Conservation (phyloP, 345 rosid genomes). For the Populus pruinosa region DNA sequence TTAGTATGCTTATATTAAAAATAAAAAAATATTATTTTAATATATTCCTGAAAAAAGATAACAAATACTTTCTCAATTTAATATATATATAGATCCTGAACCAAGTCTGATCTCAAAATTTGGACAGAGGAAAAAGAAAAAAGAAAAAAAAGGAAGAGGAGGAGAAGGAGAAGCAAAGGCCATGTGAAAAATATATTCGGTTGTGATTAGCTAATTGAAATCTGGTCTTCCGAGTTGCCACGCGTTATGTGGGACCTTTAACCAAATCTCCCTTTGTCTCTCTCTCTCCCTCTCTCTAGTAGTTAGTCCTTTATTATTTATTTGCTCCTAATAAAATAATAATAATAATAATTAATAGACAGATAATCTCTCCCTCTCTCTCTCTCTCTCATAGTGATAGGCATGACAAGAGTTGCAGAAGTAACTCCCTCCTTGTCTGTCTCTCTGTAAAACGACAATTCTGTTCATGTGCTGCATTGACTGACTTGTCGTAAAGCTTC, state of each 20-base stretch:
- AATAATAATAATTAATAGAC: too few relatives aligned
- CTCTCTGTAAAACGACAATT: not conserved
- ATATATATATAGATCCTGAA: too few relatives aligned
- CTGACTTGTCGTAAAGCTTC: conserved; percentile 5
- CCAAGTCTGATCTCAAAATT: too few relatives aligned
- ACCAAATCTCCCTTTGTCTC: not conserved
- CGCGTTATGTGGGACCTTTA: conserved; percentile 1
- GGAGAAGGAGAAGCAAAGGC: not conserved
- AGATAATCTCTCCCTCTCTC: not conserved
- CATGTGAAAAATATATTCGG: not conserved
- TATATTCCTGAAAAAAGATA: too few relatives aligned
- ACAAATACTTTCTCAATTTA: too few relatives aligned
- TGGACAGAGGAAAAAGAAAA: too few relatives aligned
- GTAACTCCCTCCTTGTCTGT: not conserved
- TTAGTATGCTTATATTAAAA: too few relatives aligned
- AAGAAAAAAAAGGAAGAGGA: too few relatives aligned
- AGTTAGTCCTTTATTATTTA: not conserved
- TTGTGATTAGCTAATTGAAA: not conserved
- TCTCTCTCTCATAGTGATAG: not conserved
- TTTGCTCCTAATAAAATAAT: too few relatives aligned
- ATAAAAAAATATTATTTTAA: too few relatives aligned
- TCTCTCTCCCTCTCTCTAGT: not conserved
- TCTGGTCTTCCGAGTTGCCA: not conserved
- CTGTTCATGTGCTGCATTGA: not conserved
- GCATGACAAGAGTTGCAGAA: not conserved